Evolutionary conservation across 306 rosid genomes (phyloP).

Genomic region (Medicago arabica): DNA sequence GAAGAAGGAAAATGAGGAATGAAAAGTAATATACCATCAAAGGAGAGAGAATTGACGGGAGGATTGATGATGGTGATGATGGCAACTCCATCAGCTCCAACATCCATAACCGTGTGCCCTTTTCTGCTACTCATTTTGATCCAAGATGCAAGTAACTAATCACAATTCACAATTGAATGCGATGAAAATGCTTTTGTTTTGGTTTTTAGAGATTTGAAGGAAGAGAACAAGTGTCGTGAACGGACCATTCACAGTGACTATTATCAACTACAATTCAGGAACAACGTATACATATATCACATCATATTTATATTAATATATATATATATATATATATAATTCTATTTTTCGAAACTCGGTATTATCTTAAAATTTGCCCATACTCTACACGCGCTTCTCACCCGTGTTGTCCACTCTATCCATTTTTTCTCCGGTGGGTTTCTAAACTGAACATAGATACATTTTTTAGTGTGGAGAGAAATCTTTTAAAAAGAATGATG

Average conservation of each 20-base stretch:
- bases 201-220: background rate
- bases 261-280: conserved; percentile 1
- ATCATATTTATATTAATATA: no score
- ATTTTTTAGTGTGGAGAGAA: no score
- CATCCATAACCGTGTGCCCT: conserved; percentile 68
- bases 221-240: conserved; percentile 35
- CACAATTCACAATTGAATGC: background rate
- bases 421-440: background rate
- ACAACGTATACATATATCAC: background rate
- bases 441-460: no score
- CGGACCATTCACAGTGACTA: conserved; percentile 6
- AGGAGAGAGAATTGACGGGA: conserved; percentile 94
- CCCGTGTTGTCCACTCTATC: background rate
- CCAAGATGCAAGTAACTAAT: conserved; percentile 42
- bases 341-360: no score
- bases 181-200: conserved; percentile 25
- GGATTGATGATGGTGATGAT: conserved; percentile 90
- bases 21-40: conserved; percentile 65
- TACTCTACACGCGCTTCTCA: background rate
- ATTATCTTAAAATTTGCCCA: background rate
- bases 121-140: conserved; percentile 57
- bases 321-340: no score
- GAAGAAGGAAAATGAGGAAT: background rate
- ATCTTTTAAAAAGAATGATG: no score
- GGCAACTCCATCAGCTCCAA: conserved; percentile 92